Conservation (phyloP, 495 filamentous ascomycete species). For the Aspergillus conjunctus region DNA sequence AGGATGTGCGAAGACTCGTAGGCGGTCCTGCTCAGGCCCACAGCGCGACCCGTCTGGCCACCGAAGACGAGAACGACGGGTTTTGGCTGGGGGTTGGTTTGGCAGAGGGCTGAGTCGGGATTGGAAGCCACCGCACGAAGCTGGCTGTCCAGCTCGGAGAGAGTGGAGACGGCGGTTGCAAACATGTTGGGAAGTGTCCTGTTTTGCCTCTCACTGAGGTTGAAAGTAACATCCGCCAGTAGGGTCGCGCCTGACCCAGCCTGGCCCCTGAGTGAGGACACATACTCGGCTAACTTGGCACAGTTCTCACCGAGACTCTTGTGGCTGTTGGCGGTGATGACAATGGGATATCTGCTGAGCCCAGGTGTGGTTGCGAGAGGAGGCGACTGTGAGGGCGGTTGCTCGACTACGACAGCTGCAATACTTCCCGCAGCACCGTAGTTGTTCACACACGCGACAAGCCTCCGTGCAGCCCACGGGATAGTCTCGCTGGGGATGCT, state of each 20-base stretch:
- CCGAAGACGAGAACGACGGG: constrained; percentile 10
- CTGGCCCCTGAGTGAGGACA: background rate
- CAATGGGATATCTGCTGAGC: too few relatives aligned
- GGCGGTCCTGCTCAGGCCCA: background rate
- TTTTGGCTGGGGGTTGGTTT: background rate
- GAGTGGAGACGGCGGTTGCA: background rate
- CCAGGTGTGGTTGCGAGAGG: background rate
- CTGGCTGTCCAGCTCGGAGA: background rate
- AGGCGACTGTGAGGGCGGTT: too few relatives aligned
- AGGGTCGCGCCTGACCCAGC: background rate
- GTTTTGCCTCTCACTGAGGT: constrained; percentile 6
- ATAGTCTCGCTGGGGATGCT: background rate
- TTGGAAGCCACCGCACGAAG: constrained; percentile 4
- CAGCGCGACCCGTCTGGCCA: constrained; percentile 9
- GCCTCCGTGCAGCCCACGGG: background rate
- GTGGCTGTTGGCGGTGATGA: background rate
- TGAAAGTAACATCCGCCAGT: constrained; percentile 1
- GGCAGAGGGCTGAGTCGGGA: background rate
- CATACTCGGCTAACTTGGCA: background rate
- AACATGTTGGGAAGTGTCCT: constrained; percentile 4
- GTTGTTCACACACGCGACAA: constrained; percentile 20
- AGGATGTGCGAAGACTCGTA: background rate
- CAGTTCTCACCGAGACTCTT: constrained; percentile 1
- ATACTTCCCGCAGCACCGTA: constrained; percentile 4
- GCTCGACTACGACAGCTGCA: background rate